Evolutionary conservation across 2,329 filamentous ascomycete species (phyloP).

Genomic region (Bipolaris victoriae): DNA sequence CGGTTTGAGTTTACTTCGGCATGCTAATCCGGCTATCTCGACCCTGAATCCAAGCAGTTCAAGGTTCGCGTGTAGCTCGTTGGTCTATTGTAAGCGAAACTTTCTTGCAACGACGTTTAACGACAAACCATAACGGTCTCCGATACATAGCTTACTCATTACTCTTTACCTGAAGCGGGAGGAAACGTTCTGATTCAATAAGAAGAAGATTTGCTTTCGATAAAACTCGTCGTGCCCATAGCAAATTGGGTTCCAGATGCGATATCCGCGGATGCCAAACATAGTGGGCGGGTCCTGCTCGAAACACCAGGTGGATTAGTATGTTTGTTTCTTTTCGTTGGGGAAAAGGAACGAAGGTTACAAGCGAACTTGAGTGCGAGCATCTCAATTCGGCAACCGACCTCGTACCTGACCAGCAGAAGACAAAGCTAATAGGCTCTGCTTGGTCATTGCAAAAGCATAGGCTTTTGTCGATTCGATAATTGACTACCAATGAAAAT

Average conservation of each 20-base stretch:
- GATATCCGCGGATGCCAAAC: slow-evolving; percentile 10
- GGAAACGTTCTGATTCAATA: too few relatives aligned
- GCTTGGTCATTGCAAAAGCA: background rate
- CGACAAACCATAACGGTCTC: background rate
- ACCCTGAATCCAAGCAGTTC: background rate
- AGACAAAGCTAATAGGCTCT: background rate
- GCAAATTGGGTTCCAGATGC: slow-evolving; percentile 4
- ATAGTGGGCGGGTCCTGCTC: background rate
- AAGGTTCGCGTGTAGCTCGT: background rate
- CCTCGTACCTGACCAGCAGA: background rate
- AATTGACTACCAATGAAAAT: background rate
- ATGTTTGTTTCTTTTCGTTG: background rate
- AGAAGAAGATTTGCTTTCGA: too few relatives aligned
- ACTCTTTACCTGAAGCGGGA: too few relatives aligned
- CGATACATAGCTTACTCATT: background rate
- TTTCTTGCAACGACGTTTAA: background rate
- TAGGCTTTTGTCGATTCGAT: background rate
- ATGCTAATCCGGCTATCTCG: background rate
- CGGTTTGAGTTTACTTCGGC: background rate
- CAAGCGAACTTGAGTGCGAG: background rate
- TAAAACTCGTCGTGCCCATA: background rate
- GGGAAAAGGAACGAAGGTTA: background rate
- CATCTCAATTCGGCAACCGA: background rate
- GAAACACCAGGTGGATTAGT: background rate
- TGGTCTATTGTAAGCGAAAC: background rate